Base-by-base conservation (phyloP, 2,329 filamentous ascomycete species). In the Paecilomyces sp. region DNA sequence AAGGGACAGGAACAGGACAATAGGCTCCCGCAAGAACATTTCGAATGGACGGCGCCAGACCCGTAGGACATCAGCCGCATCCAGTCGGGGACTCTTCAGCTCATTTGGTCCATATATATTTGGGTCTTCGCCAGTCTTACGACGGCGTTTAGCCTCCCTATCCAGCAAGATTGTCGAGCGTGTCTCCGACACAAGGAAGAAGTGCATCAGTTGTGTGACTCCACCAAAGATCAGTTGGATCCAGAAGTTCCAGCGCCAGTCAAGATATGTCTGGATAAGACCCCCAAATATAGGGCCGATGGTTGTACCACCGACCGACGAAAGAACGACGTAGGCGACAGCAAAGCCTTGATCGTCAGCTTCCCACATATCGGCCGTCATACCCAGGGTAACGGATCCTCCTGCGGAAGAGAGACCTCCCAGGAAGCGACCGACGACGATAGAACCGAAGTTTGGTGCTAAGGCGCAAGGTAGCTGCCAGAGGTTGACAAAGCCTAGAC, bases 121-220 rank as follows among this genome's bases (percentile, higher is more conserved):
- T 55, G 80, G 78, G 33, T 74, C 69, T 64, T 83, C 74, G 41
- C 85, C 85, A 11, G 77, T 77, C 75, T 86, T 79, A 72, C 90
- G 84, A 63, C 86, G 84, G 72, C 84, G 85, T 80, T 91, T 91
- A 28, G 91, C 91, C 60, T 92, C 90, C 1, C 80, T 80, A 76
- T 94, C 88, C 81, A 95, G 86, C 78, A 94, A 81, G 62, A 92
- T 84, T 3, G 88, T 91, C 0, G 85, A 83, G 57, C 90, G 82
- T 0, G 91, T 94, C 73, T 94, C 91, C 1, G 90, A 90, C 1
- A 94, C 90, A 7, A 85, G 79, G 60, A 80, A 70, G 65, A 83
- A 76, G 64, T 79, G 80, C 18, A 80, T 65, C 50, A 70, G 1
- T 65, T 86, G 83, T 0, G 83, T 81, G 22, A 76, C 73, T 8